Percentiles rank a stretch among this genome's conserved stretches.
Evolutionary conservation across 2,329 filamentous ascomycete genomes (phyloP).

Genomic region (Cladosporium sp.): DNA sequence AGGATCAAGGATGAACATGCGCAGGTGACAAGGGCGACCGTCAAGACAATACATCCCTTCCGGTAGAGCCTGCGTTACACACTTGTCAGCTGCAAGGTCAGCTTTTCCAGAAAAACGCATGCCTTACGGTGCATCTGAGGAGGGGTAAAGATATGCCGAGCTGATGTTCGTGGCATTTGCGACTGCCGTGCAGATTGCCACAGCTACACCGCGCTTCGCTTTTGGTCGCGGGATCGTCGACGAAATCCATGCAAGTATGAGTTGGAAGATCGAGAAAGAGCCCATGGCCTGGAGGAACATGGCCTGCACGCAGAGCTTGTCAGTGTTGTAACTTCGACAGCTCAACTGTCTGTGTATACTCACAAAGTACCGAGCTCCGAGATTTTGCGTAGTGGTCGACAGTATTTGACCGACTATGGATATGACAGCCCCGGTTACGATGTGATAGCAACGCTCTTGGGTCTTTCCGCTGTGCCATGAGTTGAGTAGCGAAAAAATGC

Average conservation of each 20-base stretch:
- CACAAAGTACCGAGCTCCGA: constrained; percentile 4
- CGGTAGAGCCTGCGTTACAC: background rate
- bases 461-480: constrained; percentile 37
- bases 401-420: background rate
- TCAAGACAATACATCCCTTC: constrained; percentile 5
- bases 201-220: constrained; percentile 52
- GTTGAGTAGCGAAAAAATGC: constrained; percentile 32
- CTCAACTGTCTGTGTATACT: background rate
- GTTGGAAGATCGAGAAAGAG: constrained; percentile 23
- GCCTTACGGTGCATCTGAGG: constrained; percentile 2
- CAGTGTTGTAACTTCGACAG: background rate
- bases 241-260: constrained; percentile 54
- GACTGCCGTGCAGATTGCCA: constrained; percentile 53
- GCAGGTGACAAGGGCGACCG: constrained; percentile 7
- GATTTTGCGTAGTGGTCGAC: background rate
- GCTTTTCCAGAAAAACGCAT: background rate
- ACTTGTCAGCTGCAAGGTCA: background rate
- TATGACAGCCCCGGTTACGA: constrained; percentile 14
- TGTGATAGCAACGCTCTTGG: constrained; percentile 39
- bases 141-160: constrained; percentile 46
- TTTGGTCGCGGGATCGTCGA: constrained; percentile 49
- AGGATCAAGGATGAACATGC: background rate
- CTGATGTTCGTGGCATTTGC: constrained; percentile 52
- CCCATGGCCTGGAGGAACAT: constrained; percentile 10
- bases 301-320: background rate